phyloP scores from a whole-genome alignment of 2,329 filamentous ascomycete genomes.

The Penicillium polonicum region DNA sequence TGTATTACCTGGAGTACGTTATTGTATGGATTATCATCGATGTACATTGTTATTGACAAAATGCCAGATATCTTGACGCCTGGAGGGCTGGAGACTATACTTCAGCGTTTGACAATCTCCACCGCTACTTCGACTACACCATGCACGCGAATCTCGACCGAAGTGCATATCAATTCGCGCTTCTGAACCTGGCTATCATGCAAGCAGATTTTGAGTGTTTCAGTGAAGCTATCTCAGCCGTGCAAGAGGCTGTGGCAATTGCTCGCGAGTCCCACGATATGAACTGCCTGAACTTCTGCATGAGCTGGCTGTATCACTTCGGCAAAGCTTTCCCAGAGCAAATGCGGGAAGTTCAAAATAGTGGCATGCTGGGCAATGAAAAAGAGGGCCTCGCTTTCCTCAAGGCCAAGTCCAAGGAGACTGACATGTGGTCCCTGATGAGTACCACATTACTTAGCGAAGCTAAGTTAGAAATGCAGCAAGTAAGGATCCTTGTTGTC shows the following conservation, averaged over 20 bases:
- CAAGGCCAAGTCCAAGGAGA: conserved; percentile 80
- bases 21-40: background rate
- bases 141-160: conserved; percentile 75
- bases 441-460: conserved; percentile 82
- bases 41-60: conserved; percentile 13
- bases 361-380: conserved; percentile 72
- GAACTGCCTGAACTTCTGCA: conserved; percentile 87
- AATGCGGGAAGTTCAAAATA: conserved; percentile 67
- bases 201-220: conserved; percentile 95
- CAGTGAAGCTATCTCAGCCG: conserved; percentile 84
- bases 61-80: conserved; percentile 74
- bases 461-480: conserved; percentile 73
- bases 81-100: conserved; percentile 90
- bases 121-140: conserved; percentile 95
- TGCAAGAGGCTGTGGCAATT: conserved; percentile 93
- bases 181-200: conserved; percentile 88
- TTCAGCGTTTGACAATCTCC: conserved; percentile 83
- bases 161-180: conserved; percentile 88
- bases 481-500: conserved; percentile 51
- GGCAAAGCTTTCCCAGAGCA: conserved; percentile 78
- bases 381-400: conserved; percentile 81
- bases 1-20: conserved; percentile 69
- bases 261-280: conserved; percentile 91
- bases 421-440: conserved; percentile 80
- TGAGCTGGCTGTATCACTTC: conserved; percentile 96